phyloP scores from a whole-genome alignment of 768 basidiomycete species.

The Russula ochroleuca region DNA sequence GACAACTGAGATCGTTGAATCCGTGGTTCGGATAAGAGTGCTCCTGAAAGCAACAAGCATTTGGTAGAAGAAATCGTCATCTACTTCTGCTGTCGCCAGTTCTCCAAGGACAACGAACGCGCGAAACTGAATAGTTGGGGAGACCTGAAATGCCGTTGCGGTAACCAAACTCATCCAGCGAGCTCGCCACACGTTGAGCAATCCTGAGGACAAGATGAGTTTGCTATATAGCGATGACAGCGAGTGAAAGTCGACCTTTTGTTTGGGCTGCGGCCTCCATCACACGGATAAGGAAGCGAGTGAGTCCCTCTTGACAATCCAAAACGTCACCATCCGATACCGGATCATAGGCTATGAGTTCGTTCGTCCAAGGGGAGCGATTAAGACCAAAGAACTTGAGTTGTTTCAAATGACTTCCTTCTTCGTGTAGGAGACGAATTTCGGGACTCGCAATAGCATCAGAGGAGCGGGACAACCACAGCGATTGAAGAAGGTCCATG shows the following conservation, averaged over 20 bases:
- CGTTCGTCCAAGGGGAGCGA: conserved; percentile 60
- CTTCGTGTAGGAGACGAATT: conserved; percentile 58
- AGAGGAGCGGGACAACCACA: conserved; percentile 57
- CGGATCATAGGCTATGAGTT: conserved; percentile 58
- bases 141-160: conserved; percentile 85
- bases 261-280: conserved; percentile 63
- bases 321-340: conserved; percentile 51
- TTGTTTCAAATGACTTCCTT: conserved; percentile 51
- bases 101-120: conserved; percentile 80
- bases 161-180: conserved; percentile 91
- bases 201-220: conserved; percentile 40
- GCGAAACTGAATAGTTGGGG: conserved; percentile 81
- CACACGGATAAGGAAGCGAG: conserved; percentile 56
- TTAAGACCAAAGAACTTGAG: conserved; percentile 70
- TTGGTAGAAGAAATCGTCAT: conserved; percentile 91
- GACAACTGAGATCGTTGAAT: conserved; percentile 68
- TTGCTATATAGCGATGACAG: conserved; percentile 10
- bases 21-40: conserved; percentile 62
- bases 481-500: conserved; percentile 75
- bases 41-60: conserved; percentile 83
- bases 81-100: conserved; percentile 81
- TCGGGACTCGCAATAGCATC: conserved; percentile 53
- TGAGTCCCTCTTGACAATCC: conserved; percentile 62
- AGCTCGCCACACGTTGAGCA: conserved; percentile 86
- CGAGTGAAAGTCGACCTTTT: conserved; percentile 48